Conservation (phyloP, 495 filamentous ascomycete genomes). For the Oleoguttula mirabilis region DNA sequence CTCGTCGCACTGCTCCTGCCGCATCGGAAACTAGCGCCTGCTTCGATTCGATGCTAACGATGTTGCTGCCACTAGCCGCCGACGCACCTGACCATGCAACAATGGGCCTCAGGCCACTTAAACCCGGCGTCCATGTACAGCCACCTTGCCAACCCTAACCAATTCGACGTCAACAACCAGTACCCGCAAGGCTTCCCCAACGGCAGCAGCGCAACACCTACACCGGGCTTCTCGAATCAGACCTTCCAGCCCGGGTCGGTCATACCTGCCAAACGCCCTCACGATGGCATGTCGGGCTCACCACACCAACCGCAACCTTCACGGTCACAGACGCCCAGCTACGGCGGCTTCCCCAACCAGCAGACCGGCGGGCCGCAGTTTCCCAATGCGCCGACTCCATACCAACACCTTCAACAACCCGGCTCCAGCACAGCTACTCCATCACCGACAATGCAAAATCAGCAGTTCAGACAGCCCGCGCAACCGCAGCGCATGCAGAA, state of each 20-base stretch:
- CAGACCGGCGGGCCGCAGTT: conserved; percentile 48
- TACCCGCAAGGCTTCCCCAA: conserved; percentile 64
- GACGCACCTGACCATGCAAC: too few species aligned
- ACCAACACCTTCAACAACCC: conserved; percentile 73
- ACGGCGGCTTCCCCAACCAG: conserved; percentile 49
- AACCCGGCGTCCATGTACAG: conserved; percentile 13
- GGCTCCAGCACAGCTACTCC: conserved; percentile 72
- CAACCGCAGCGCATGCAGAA: conserved; percentile 70
- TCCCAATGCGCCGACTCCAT: conserved; percentile 47
- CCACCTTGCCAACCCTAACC: not conserved
- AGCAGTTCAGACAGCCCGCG: conserved; percentile 51
- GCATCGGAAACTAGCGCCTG: too few species aligned
- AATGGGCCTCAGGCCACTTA: too few species aligned
- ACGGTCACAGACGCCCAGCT: conserved; percentile 90
- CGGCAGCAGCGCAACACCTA: conserved; percentile 66
- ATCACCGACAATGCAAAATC: conserved; percentile 73
- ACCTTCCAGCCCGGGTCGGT: conserved; percentile 69
- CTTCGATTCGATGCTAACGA: too few species aligned
- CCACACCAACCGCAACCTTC: conserved; percentile 42
- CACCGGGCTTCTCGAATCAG: conserved; percentile 62
- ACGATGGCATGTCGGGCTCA: conserved; percentile 72
- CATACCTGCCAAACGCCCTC: conserved; percentile 75
- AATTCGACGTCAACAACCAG: conserved; percentile 44
- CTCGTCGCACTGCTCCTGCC: too few species aligned
- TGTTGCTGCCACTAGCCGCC: too few species aligned